Evolutionary conservation across 306 rosid species (phyloP).

Genomic region (Carpinus viminea): DNA sequence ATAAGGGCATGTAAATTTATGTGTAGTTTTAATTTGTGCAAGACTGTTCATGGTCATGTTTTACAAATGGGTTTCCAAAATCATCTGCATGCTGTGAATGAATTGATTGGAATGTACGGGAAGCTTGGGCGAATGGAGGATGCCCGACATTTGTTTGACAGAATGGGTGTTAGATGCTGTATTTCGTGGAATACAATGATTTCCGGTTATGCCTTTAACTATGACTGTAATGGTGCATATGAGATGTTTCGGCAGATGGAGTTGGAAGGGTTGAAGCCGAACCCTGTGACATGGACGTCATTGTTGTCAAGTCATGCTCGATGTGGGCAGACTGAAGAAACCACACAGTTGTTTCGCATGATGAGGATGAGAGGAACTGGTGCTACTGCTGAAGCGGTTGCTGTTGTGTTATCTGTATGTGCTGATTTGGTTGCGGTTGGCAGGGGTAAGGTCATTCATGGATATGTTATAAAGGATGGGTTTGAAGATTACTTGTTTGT

Average conservation of each 20-base stretch:
- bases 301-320: slow-evolving; percentile 75
- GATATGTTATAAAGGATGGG: slow-evolving; percentile 69
- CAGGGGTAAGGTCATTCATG: slow-evolving; percentile 60
- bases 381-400: slow-evolving; percentile 66
- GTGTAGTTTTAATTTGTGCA: slow-evolving; percentile 35
- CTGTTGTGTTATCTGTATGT: slow-evolving; percentile 77
- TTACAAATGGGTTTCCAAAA: slow-evolving; percentile 59
- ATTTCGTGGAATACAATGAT: slow-evolving; percentile 78
- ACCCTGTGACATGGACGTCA: slow-evolving; percentile 83
- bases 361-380: slow-evolving; percentile 54
- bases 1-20: slow-evolving; percentile 50
- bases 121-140: slow-evolving; percentile 56
- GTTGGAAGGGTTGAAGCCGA: slow-evolving; percentile 56
- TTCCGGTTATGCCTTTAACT: slow-evolving; percentile 67
- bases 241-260: slow-evolving; percentile 64
- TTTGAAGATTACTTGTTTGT: slow-evolving; percentile 70
- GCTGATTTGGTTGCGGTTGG: slow-evolving; percentile 53
- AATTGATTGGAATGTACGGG: slow-evolving; percentile 64
- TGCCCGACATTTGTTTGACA: slow-evolving; percentile 59
- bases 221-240: slow-evolving; percentile 59
- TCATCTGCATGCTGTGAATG: slow-evolving; percentile 67
- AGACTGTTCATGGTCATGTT: slow-evolving; percentile 55
- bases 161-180: slow-evolving; percentile 49
- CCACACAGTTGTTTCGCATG: slow-evolving; percentile 50
- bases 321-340: slow-evolving; percentile 53